A percentile compares a stretch with the other conserved stretches of the same genome.
These are phyloP conservation scores for Plantago ovata DNA, from an alignment of 257 asterid genomes.

Conservation along the genomic window DNA sequence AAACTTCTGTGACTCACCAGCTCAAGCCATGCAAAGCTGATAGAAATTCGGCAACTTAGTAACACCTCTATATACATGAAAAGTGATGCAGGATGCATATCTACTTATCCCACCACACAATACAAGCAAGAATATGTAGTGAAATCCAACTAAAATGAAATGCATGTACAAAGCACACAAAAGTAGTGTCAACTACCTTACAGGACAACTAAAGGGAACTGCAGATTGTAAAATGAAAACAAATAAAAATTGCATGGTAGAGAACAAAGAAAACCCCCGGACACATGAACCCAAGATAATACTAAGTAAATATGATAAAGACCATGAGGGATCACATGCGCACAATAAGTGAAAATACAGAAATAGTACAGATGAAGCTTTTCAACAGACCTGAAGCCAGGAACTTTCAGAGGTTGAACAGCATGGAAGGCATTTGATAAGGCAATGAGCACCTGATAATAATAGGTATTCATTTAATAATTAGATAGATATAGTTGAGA, in stretches of 20 bases:
- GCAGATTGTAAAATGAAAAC: too few relatives aligned
- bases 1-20: constrained; percentile 91
- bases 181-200: too few relatives aligned
- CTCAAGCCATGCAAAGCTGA: constrained; percentile 99
- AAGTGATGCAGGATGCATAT: constrained; percentile 1
- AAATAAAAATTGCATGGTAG: neutral
- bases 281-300: too few relatives aligned
- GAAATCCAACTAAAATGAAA: too few relatives aligned
- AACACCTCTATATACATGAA: neutral
- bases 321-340: too few relatives aligned
- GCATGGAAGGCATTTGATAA: constrained; percentile 89
- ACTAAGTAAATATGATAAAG: too few relatives aligned
- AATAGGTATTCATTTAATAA: constrained; percentile 2
- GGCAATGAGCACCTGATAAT: constrained; percentile 72
- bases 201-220: too few relatives aligned
- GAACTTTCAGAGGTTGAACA: constrained; percentile 91
- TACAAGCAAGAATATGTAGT: neutral
- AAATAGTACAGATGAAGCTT: constrained; percentile 1
- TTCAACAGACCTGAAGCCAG: constrained; percentile 78
- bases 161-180: too few relatives aligned
- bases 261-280: neutral
- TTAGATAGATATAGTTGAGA: neutral
- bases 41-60: constrained; percentile 33
- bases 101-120: neutral
- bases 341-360: too few relatives aligned